Conservation (phyloP, 257 asterid species). For the Scutellaria minor region DNA sequence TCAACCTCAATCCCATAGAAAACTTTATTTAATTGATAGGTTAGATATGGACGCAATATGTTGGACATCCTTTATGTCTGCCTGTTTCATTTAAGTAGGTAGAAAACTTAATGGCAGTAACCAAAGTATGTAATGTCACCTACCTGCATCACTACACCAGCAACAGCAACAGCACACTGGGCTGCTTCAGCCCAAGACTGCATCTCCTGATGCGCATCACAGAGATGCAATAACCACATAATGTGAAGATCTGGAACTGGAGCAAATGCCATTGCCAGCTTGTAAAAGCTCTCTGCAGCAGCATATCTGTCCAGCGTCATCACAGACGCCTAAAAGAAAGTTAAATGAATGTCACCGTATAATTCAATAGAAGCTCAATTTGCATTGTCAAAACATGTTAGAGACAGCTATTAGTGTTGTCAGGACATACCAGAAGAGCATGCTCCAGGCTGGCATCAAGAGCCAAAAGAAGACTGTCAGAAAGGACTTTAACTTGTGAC, state of each 20-base stretch:
- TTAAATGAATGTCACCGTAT: background rate
- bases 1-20: constrained; percentile 18
- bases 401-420: constrained; percentile 33
- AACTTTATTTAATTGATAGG: constrained; percentile 14
- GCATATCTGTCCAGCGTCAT: constrained; percentile 94
- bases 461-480: constrained; percentile 86
- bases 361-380: constrained; percentile 14
- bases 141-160: constrained; percentile 99
- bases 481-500: constrained; percentile 78
- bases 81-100: background rate
- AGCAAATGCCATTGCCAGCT: constrained; percentile 98
- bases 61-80: background rate
- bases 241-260: constrained; percentile 99
- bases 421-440: constrained; percentile 77
- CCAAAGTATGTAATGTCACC: constrained; percentile 45
- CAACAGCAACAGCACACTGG: constrained; percentile 98
- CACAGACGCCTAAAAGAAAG: constrained; percentile 70
- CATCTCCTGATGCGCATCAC: constrained; percentile 99
- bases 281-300: constrained; percentile 98
- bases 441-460: constrained; percentile 99
- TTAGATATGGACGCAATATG: constrained; percentile 22
- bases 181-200: constrained; percentile 99
- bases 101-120: constrained; percentile 11
- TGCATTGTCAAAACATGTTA: constrained; percentile 19
- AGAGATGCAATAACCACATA: constrained; percentile 96